Conservation (phyloP, 2,329 filamentous ascomycete species). For the Sarocladiaceae sp. region DNA sequence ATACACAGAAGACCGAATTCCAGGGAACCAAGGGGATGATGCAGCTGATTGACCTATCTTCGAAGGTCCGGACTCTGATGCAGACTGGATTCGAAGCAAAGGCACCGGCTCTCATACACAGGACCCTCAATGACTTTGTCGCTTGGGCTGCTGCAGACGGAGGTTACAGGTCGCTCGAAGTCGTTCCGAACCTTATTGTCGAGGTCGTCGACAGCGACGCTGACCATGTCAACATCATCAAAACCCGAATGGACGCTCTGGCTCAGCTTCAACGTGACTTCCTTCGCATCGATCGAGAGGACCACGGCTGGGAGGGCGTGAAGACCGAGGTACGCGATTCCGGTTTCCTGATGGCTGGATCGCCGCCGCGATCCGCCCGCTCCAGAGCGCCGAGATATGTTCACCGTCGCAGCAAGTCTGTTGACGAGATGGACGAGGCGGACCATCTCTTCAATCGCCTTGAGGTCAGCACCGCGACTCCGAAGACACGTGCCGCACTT, state of each 20-base stretch:
- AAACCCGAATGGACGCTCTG: slow-evolving; percentile 27
- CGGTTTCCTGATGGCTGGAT: slow-evolving; percentile 2
- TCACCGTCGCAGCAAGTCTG: not conserved
- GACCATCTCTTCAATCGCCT: not conserved
- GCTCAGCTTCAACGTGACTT: slow-evolving; percentile 30
- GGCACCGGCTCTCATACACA: slow-evolving; percentile 25
- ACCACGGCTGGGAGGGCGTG: slow-evolving; percentile 25
- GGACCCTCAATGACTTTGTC: slow-evolving; percentile 27
- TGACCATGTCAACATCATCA: slow-evolving; percentile 28
- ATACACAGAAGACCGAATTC: slow-evolving; percentile 28
- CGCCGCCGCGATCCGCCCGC: not conserved
- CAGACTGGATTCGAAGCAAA: slow-evolving; percentile 20
- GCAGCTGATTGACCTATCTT: slow-evolving; percentile 32
- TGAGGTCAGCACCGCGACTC: not conserved
- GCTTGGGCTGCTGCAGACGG: slow-evolving; percentile 36
- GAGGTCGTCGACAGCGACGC: slow-evolving; percentile 27
- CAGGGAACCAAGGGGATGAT: slow-evolving; percentile 11
- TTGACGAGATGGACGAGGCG: slow-evolving; percentile 2
- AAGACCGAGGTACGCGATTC: slow-evolving; percentile 11
- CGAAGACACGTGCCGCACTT: not conserved
- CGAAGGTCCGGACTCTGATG: slow-evolving; percentile 24
- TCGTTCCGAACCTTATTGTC: slow-evolving; percentile 32
- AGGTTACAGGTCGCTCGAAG: slow-evolving; percentile 25
- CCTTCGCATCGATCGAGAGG: slow-evolving; percentile 20
- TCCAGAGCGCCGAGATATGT: not conserved